Conservation (phyloP, 225 moss, liverwort and hornwort species). For the Ulota crispa region DNA sequence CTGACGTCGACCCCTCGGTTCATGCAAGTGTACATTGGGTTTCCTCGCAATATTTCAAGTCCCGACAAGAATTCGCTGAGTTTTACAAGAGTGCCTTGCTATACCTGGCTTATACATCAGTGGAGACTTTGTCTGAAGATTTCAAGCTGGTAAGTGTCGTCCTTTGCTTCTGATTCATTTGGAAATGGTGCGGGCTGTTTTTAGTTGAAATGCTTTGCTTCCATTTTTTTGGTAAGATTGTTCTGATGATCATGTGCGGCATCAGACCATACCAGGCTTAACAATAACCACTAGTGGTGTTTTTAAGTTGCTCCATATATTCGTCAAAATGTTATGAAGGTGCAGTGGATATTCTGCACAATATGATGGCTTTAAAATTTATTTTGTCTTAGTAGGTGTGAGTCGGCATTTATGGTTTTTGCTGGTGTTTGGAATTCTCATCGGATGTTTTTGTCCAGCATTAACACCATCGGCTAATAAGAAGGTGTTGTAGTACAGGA, state of each 20-base stretch:
- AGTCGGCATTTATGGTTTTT: neutral
- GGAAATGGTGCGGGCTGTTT: neutral
- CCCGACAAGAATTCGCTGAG: slow-evolving; percentile 95
- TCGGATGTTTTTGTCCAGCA: neutral
- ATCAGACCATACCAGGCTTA: neutral
- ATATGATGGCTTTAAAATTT: neutral
- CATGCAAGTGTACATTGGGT: slow-evolving; percentile 99
- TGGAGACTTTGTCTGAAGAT: slow-evolving; percentile 85
- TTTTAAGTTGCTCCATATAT: neutral
- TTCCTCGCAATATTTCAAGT: slow-evolving; percentile 93
- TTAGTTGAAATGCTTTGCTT: neutral
- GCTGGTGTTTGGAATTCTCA: neutral
- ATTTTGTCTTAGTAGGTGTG: neutral
- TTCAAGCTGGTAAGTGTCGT: slow-evolving; percentile 81
- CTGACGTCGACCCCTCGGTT: slow-evolving; percentile 91
- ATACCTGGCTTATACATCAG: slow-evolving; percentile 95
- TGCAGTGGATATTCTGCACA: neutral
- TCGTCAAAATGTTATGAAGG: neutral
- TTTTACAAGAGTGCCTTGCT: slow-evolving; percentile 98
- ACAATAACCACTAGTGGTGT: neutral
- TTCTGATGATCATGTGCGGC: neutral
- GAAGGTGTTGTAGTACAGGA: slow-evolving; percentile 54
- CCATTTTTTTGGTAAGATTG: neutral
- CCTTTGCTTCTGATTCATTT: slow-evolving; percentile 1
- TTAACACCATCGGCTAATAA: neutral